These are phyloP conservation scores for Fusarium sp. DNA, from an alignment of 2,329 filamentous ascomycete species.

Conservation along the genomic window DNA sequence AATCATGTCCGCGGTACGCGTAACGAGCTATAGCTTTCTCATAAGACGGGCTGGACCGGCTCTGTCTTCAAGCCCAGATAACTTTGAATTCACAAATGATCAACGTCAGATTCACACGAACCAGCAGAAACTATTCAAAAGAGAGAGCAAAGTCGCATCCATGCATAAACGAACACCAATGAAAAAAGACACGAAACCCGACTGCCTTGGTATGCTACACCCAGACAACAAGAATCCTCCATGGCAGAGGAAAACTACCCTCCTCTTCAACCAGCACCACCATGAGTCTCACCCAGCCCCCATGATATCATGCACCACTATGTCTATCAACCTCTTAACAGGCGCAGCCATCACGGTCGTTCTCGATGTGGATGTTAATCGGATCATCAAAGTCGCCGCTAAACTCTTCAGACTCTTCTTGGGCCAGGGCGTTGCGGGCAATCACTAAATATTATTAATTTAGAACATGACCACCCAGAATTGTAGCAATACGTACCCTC, in stretches of 20 bases:
- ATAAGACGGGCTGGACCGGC: no score
- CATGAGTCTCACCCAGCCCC: conserved; percentile 20
- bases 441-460: conserved; percentile 71
- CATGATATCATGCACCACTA: conserved; percentile 3
- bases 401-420: conserved; percentile 98
- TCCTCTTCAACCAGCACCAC: conserved; percentile 18
- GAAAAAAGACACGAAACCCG: conserved; percentile 21
- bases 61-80: no score
- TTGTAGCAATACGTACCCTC: conserved; percentile 61
- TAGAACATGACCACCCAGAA: neutral
- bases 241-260: conserved; percentile 14
- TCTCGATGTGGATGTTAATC: conserved; percentile 97
- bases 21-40: no score
- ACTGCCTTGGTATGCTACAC: conserved; percentile 42
- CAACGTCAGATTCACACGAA: conserved; percentile 3
- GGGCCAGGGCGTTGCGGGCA: conserved; percentile 90
- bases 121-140: conserved; percentile 2
- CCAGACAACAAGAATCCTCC: conserved; percentile 40
- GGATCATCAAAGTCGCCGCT: conserved; percentile 97
- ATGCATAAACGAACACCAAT: conserved; percentile 44
- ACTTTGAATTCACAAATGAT: neutral
- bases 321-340: conserved; percentile 66
- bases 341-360: conserved; percentile 89
- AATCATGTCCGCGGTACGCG: no score
- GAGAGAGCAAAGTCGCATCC: conserved; percentile 33